These are phyloP conservation scores for Euryodendron excelsum DNA, from an alignment of 148 eudicot genomes.

Conservation along the genomic window DNA sequence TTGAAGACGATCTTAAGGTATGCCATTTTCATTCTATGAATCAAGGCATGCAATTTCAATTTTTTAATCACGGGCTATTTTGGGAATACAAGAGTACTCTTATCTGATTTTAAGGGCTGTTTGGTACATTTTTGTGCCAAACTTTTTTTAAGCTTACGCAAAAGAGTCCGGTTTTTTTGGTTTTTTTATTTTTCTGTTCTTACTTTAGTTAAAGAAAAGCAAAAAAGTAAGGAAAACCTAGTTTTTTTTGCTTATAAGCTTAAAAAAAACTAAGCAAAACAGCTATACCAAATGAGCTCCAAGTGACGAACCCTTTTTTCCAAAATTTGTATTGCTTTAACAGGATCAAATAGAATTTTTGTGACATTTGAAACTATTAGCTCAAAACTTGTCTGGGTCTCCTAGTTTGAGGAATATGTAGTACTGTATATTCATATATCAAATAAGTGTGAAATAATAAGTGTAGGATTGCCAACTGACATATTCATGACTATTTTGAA, in stretches of 20 bases:
- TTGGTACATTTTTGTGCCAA: too few species aligned
- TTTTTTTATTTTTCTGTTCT: too few species aligned
- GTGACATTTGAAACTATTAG: neutral
- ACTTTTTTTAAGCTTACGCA: too few species aligned
- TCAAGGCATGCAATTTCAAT: too few species aligned
- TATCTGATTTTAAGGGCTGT: neutral
- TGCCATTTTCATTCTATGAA: neutral
- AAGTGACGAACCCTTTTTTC: neutral
- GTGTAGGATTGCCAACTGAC: neutral
- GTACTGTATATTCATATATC: neutral
- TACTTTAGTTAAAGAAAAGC: too few species aligned
- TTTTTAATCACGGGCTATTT: too few species aligned
- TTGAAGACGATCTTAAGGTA: constrained; percentile 99
- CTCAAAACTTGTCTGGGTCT: neutral
- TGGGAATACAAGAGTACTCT: neutral
- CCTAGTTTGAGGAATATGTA: neutral
- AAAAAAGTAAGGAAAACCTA: too few species aligned
- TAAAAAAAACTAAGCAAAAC: too few species aligned
- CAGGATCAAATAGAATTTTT: neutral
- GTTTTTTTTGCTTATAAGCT: too few species aligned
- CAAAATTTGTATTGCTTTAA: neutral
- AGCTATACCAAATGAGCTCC: too few species aligned
- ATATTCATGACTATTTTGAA: neutral
- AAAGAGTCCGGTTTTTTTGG: too few species aligned
- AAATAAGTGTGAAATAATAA: neutral